Evolutionary conservation across 768 basidiomycete species (phyloP).

Genomic region (Plicaturopsis crispa): DNA sequence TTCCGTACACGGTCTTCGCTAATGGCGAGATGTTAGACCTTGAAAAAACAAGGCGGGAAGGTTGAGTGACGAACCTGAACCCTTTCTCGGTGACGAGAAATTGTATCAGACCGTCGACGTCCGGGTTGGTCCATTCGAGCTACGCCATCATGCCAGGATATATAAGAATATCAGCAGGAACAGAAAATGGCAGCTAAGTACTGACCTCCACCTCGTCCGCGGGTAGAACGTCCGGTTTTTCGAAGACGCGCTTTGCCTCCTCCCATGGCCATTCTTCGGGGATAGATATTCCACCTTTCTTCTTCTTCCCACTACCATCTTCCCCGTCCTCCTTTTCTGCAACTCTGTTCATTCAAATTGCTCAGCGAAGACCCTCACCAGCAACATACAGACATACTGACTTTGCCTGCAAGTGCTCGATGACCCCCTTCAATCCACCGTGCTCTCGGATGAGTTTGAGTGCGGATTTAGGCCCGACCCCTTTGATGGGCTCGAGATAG

Average conservation of each 20-base stretch:
- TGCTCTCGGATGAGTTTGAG: conserved; percentile 87
- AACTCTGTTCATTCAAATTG: conserved; percentile 5
- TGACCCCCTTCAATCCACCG: conserved; percentile 60
- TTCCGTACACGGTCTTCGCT: conserved; percentile 97
- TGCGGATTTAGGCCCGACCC: conserved; percentile 92
- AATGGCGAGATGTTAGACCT: conserved; percentile 4
- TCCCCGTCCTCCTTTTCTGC: conserved; percentile 33
- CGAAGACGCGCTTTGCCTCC: conserved; percentile 85
- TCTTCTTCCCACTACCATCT: conserved; percentile 12
- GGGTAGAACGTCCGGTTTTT: conserved; percentile 84
- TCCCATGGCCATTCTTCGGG: conserved; percentile 98
- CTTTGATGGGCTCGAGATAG: conserved; percentile 98
- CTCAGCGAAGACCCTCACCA: background rate
- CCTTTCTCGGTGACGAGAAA: conserved; percentile 94
- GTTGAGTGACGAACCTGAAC: conserved; percentile 67
- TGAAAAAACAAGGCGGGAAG: background rate
- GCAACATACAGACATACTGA: conserved; percentile 19
- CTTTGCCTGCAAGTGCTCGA: conserved; percentile 78
- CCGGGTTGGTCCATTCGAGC: conserved; percentile 93
- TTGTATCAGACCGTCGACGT: conserved; percentile 87
- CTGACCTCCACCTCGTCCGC: conserved; percentile 79
- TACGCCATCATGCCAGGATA: too few relatives aligned
- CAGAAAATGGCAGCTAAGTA: background rate
- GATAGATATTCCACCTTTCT: conserved; percentile 66
- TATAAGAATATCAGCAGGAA: background rate